Base-by-base conservation (phyloP, 1,284 basidiomycete species). In the Volvariella surrecta region DNA sequence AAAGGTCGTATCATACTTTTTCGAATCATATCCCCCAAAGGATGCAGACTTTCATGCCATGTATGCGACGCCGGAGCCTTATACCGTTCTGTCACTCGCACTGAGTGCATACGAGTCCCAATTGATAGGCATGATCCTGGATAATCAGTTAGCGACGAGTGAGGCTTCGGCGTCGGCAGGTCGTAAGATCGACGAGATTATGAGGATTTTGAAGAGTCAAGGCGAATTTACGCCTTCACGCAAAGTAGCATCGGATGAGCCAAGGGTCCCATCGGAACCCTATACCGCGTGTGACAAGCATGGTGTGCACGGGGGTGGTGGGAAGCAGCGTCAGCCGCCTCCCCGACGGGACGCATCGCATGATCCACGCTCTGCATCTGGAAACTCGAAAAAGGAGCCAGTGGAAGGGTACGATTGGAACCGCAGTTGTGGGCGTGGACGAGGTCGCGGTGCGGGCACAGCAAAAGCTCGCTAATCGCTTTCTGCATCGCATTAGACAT, bases 111-210 rank as follows among this genome's bases (percentile, higher is more conserved):
- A 61, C 40, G 70, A 76, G 51, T 80, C 79, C 8, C 75, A 82
- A 50, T 62, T 74, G 24, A 71, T 81, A 17, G 79, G 73, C 73
- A 63, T 73, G 59, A 61, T 83, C 42, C 69, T 84, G 20, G 71
- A 81, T 40, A 75, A 70, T 41, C 63, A 62, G n/a, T 62, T 82
- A 21, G 69, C 71, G 19, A 68, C 55, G 44, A 50, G 61, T 35
- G 56, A 68, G 17, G 74, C 79, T 24, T 79, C 45, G 61, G 60
- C 43, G 58, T 67, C 31, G 67, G 66, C n/a, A n/a, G n/a, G n/a
- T n/a, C n/a, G n/a, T n/a, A n/a, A n/a, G n/a, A n/a, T n/a, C n/a
- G n/a, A n/a, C n/a, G n/a, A n/a, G n/a, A n/a, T n/a, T n/a, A n/a
- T n/a, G n/a, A n/a, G n/a, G n/a, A n/a, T n/a, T n/a, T n/a, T n/a